Percentiles rank a stretch among this genome's conserved stretches.
Evolutionary conservation across 1,139 yeast species (phyloP).

Genomic region (Geotrichum bryndzae): DNA sequence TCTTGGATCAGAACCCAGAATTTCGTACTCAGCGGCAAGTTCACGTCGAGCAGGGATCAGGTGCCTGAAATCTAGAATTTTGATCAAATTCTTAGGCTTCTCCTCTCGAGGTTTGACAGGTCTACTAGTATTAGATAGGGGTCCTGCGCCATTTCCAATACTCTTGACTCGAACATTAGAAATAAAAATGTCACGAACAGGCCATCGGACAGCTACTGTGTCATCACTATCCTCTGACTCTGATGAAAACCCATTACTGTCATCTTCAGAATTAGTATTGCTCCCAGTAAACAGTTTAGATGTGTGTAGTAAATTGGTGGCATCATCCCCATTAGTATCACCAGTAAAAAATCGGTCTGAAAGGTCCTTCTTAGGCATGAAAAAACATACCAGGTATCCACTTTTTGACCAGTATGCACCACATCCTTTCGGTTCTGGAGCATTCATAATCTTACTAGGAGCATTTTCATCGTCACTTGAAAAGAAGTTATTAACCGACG

Average conservation of each 20-base stretch:
- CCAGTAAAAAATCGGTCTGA: neutral
- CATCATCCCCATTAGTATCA: neutral
- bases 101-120: constrained; percentile 10
- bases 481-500: constrained; percentile 14
- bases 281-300: constrained; percentile 7
- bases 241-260: constrained; percentile 5
- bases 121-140: constrained; percentile 10
- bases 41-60: constrained; percentile 73
- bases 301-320: neutral
- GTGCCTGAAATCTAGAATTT: constrained; percentile 45
- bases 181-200: constrained; percentile 6
- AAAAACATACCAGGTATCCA: constrained; percentile 78
- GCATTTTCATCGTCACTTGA: constrained; percentile 27
- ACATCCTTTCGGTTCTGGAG: constrained; percentile 89
- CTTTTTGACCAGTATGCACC: constrained; percentile 83
- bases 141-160: constrained; percentile 7
- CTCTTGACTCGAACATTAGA: constrained; percentile 8
- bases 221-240: constrained; percentile 14
- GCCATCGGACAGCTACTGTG: constrained; percentile 10
- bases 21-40: constrained; percentile 68
- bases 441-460: constrained; percentile 50
- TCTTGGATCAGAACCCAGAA: constrained; percentile 62
- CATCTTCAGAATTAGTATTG: constrained; percentile 13
- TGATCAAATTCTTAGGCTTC: constrained; percentile 8
- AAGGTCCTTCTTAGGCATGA: constrained; percentile 45